phyloP scores from a whole-genome alignment of 2,329 filamentous ascomycete genomes.

The Calonectria leucothoes region DNA sequence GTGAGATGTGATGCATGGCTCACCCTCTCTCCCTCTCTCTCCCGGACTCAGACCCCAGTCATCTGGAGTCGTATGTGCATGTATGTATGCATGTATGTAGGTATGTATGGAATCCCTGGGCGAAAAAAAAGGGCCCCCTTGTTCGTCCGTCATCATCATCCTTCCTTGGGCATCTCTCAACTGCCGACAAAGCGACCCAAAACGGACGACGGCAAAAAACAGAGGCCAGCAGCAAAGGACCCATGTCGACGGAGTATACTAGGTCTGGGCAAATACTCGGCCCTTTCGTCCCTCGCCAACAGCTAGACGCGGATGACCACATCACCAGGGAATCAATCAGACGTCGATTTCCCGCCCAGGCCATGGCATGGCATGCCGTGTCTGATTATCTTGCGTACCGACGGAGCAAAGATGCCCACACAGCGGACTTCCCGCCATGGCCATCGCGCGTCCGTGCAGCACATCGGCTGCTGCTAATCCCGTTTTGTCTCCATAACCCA shows the following conservation, averaged over 20 bases:
- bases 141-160: not conserved
- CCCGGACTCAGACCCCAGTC: not conserved
- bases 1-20: not conserved
- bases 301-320: not conserved
- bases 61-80: not conserved
- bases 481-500: conserved; percentile 2
- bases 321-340: not conserved
- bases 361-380: not conserved
- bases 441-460: not conserved
- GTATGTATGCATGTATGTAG: too few species aligned
- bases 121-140: too few species aligned
- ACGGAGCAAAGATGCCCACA: not conserved
- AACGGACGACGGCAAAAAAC: not conserved
- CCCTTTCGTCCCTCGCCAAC: not conserved
- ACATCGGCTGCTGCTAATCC: not conserved
- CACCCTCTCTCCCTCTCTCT: not conserved
- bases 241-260: not conserved
- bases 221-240: not conserved
- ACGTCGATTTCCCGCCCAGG: not conserved
- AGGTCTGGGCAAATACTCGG: not conserved
- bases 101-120: not conserved
- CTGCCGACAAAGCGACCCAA: not conserved
- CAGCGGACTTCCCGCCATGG: not conserved
- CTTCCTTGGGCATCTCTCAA: not conserved
- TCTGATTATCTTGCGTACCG: not conserved